phyloP scores from a whole-genome alignment of 805 yeast genomes.

The Starmera quercuum region DNA sequence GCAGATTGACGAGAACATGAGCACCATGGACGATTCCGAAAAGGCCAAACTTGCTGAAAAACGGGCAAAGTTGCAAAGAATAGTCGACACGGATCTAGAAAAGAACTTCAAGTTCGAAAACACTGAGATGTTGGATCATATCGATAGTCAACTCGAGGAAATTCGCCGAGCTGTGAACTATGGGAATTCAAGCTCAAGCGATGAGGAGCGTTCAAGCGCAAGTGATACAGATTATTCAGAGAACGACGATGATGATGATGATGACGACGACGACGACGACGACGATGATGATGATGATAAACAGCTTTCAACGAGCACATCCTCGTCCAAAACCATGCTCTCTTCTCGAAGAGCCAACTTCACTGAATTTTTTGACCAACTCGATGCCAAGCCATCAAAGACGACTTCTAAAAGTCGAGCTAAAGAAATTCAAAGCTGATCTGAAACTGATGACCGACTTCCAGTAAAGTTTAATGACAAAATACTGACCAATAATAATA shows the following conservation, averaged over 20 bases:
- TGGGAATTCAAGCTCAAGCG: conserved; percentile 1
- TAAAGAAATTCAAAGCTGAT: no score
- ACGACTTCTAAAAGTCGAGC: not conserved
- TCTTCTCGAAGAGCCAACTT: not conserved
- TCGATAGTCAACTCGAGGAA: conserved; percentile 29
- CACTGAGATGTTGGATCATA: conserved; percentile 26
- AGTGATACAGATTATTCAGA: not conserved
- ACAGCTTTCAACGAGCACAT: not conserved
- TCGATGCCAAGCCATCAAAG: not conserved
- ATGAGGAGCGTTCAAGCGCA: not conserved
- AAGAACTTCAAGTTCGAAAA: conserved; percentile 28
- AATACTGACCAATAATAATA: no score
- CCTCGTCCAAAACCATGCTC: not conserved
- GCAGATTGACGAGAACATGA: conserved; percentile 23
- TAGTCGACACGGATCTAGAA: conserved; percentile 22
- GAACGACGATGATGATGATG: conserved; percentile 2
- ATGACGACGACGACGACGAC: conserved; percentile 2
- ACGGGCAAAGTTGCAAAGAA: conserved; percentile 26
- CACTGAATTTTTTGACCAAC: conserved; percentile 1
- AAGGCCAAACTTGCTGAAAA: conserved; percentile 23
- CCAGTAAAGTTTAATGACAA: no score
- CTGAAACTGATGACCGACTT: no score
- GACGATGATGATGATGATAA: not conserved
- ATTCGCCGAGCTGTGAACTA: conserved; percentile 21
- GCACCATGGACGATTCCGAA: conserved; percentile 10